These are phyloP conservation scores for Lecanosticta acicola DNA, from an alignment of 2,329 filamentous ascomycete species.

Conservation along the genomic window DNA sequence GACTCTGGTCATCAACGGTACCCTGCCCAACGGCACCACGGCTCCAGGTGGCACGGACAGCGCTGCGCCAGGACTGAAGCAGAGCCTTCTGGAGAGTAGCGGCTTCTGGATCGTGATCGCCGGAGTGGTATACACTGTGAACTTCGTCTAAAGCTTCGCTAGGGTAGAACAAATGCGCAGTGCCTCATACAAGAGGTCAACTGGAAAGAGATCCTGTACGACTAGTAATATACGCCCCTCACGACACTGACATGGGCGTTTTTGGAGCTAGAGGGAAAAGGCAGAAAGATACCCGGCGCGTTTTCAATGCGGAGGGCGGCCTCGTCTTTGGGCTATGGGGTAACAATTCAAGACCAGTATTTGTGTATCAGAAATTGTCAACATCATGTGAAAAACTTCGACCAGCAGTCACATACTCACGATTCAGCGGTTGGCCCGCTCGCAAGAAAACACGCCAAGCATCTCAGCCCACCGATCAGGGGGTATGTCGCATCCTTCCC, in stretches of 20 bases:
- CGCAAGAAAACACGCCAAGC: too few species aligned
- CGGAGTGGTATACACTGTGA: constrained; percentile 34
- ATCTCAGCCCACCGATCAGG: too few species aligned
- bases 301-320: not conserved
- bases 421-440: too few species aligned
- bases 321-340: not conserved
- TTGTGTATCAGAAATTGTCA: not conserved
- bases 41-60: constrained; percentile 36
- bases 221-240: not conserved
- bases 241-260: not conserved
- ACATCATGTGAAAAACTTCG: too few species aligned
- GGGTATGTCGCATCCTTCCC: too few species aligned
- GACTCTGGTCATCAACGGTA: constrained; percentile 66
- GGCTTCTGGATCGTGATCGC: constrained; percentile 37
- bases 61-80: constrained; percentile 7
- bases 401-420: too few species aligned
- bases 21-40: constrained; percentile 51
- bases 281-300: not conserved
- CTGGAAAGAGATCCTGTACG: not conserved
- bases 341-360: not conserved
- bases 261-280: not conserved
- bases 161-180: not conserved
- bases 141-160: constrained; percentile 23
- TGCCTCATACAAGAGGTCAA: not conserved
- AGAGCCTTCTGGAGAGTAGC: constrained; percentile 10